These are phyloP conservation scores for Hypoxylon cercidicola DNA, from an alignment of 495 filamentous ascomycete genomes.

Conservation along the genomic window DNA sequence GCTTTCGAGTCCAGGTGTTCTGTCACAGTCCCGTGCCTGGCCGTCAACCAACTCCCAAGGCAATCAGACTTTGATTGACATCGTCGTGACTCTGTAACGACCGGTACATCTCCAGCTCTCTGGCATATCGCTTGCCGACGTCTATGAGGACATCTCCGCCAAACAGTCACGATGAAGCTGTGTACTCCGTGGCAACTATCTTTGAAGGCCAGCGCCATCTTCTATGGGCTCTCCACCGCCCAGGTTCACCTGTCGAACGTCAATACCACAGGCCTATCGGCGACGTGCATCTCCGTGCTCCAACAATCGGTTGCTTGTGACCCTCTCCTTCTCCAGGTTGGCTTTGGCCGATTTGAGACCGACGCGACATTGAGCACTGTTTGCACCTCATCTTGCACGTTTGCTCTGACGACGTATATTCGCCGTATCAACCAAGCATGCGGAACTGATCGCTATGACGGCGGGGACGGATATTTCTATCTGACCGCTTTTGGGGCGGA, in stretches of 20 bases:
- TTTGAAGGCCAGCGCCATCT: constrained; percentile 3
- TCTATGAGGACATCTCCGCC: constrained; percentile 1
- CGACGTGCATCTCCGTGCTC: constrained; percentile 1
- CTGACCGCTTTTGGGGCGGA: neutral
- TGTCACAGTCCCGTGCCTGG: constrained; percentile 1
- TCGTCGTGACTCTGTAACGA: neutral
- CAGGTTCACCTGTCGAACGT: constrained; percentile 1
- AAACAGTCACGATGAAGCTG: constrained; percentile 2
- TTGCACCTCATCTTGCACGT: constrained; percentile 2
- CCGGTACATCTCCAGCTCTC: neutral
- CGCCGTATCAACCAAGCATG: neutral
- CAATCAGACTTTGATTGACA: neutral
- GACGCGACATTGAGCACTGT: constrained; percentile 5
- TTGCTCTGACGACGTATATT: neutral
- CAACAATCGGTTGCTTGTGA: constrained; percentile 4
- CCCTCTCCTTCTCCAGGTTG: constrained; percentile 6
- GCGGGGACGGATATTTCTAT: constrained; percentile 2
- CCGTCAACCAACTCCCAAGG: neutral
- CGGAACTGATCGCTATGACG: neutral
- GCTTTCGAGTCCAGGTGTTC: neutral
- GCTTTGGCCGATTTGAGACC: constrained; percentile 3
- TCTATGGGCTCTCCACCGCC: neutral
- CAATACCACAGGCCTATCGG: constrained; percentile 1
- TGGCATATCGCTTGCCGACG: neutral
- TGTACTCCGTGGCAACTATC: neutral